A percentile compares a stretch with the other conserved stretches of the same genome.
Conservation (phyloP, 2,329 filamentous ascomycete genomes). For the Hymenoscyphus fructigenus region DNA sequence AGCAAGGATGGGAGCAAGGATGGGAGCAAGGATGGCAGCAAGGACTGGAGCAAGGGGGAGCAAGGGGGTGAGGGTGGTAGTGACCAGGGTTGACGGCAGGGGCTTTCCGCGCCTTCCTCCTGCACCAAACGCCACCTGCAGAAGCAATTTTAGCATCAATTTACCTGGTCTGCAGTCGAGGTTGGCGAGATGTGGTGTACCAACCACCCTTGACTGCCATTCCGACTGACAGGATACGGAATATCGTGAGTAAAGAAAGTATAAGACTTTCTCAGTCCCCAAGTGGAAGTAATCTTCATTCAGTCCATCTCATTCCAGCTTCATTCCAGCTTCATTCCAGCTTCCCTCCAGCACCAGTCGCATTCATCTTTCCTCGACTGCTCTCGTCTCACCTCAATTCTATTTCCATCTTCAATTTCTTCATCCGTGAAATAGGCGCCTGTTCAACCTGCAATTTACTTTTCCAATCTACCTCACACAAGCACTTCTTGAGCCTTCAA, state of each 20-base stretch:
- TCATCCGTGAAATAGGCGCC: not conserved
- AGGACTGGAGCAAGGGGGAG: too few relatives aligned
- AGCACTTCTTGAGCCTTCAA: not conserved
- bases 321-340: not conserved
- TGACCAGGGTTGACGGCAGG: not conserved
- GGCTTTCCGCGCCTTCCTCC: not conserved
- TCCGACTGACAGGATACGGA: not conserved
- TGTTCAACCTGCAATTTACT: conserved; percentile 5
- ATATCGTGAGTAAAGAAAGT: conserved; percentile 7
- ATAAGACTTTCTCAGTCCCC: conserved; percentile 9
- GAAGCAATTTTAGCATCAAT: conserved; percentile 23
- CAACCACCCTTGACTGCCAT: not conserved
- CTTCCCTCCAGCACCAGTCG: not conserved
- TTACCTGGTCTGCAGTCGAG: conserved; percentile 8
- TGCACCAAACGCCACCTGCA: conserved; percentile 6
- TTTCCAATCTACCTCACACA: not conserved
- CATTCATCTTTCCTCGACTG: not conserved
- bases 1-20: not conserved
- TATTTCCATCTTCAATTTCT: not conserved
- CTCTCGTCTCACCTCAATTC: conserved; percentile 4
- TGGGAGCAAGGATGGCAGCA: too few relatives aligned
- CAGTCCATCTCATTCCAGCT: not conserved
- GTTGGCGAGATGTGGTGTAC: not conserved
- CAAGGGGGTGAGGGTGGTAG: too few relatives aligned
- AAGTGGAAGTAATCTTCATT: not conserved